These are phyloP conservation scores for Haematococcus sp. DNA, from an alignment of 139 green algal species.

Conservation along the genomic window DNA sequence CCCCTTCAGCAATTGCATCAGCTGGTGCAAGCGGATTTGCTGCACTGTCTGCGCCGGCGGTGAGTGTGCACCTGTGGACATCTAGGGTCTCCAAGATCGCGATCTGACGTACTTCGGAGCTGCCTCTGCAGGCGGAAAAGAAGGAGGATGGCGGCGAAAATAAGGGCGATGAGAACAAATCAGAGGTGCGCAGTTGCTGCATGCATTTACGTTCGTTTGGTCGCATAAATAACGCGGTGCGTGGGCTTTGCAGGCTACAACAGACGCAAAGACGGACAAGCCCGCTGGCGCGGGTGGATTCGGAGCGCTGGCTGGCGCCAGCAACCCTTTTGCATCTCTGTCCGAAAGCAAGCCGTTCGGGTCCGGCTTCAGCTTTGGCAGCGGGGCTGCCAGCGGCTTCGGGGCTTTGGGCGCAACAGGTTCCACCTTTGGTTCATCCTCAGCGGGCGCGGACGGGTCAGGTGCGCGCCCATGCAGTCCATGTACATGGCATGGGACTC, in stretches of 20 bases:
- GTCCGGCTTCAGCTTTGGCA: background rate
- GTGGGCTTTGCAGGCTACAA: background rate
- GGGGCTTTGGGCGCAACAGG: background rate
- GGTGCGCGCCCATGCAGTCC: too few relatives aligned
- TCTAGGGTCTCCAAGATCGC: too few relatives aligned
- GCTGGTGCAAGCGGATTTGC: background rate
- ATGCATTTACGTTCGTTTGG: too few relatives aligned
- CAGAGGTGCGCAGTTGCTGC: too few relatives aligned
- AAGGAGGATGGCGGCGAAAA: too few relatives aligned
- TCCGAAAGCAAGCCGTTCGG: too few relatives aligned
- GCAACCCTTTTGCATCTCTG: background rate
- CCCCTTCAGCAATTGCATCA: background rate
- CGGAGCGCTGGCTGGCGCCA: background rate
- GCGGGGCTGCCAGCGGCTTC: background rate
- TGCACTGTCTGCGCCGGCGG: background rate
- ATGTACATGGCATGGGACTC: too few relatives aligned
- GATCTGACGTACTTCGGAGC: too few relatives aligned
- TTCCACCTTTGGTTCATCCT: background rate
- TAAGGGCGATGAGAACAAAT: too few relatives aligned
- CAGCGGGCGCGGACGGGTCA: background rate
- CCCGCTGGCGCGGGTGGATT: background rate
- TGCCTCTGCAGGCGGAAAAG: too few relatives aligned
- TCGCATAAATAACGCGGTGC: background rate
- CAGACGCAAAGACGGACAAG: background rate
- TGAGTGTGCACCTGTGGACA: background rate